Conservation (phyloP, 306 rosid species). For the Senna siamea region DNA sequence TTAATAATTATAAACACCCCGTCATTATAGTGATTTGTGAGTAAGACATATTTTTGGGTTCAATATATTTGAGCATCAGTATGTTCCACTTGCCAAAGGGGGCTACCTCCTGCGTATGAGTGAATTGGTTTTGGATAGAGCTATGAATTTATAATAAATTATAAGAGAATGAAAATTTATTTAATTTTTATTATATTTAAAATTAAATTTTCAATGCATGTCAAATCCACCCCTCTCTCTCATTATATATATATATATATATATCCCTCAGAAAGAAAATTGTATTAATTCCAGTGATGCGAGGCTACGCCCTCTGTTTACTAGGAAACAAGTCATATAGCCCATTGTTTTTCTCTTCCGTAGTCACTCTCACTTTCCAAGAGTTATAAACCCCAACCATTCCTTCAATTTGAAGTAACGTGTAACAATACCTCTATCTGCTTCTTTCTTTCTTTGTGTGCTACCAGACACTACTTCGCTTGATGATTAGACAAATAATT, state of each 20-base stretch:
- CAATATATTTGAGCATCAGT: no score
- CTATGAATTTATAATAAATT: no score
- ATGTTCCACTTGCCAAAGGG: neutral
- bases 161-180: no score
- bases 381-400: neutral
- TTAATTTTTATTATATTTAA: no score
- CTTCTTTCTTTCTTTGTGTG: neutral
- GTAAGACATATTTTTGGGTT: no score
- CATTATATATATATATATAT: no score
- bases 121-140: neutral
- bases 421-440: neutral
- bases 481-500: neutral
- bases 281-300: no score
- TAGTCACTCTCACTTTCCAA: constrained; percentile 22
- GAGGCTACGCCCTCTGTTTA: constrained; percentile 40
- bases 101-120: neutral
- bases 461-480: neutral
- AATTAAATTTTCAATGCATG: no score
- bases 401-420: neutral
- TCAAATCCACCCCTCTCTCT: no score
- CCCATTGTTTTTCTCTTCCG: constrained; percentile 45
- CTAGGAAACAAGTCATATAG: constrained; percentile 40
- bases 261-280: no score
- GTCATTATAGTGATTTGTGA: no score
- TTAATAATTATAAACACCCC: no score